Conservation (phyloP, 768 basidiomycete genomes). For the Naganishia kalamii region DNA sequence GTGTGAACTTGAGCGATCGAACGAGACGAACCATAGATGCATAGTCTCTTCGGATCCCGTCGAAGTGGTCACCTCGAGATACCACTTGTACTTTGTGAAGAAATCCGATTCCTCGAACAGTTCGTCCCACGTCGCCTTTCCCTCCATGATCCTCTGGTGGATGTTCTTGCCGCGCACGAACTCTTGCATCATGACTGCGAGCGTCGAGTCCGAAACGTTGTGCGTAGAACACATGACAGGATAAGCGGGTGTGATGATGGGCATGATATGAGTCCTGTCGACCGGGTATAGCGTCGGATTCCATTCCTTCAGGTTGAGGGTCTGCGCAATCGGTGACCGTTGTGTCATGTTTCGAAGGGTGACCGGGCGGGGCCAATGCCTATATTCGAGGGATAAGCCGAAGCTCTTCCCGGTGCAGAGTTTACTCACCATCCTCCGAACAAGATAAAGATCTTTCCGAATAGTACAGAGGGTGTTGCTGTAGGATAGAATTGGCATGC, state of each 20-base stretch:
- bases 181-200: constrained; percentile 91
- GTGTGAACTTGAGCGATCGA: not conserved
- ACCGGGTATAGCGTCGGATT: constrained; percentile 93
- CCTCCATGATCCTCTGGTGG: constrained; percentile 66
- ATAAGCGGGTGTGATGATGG: constrained; percentile 97
- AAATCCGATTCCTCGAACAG: constrained; percentile 94
- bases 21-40: constrained; percentile 71
- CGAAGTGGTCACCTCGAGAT: constrained; percentile 89
- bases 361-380: constrained; percentile 99
- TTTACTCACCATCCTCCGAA: constrained; percentile 83
- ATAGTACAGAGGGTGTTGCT: constrained; percentile 86
- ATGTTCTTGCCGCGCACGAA: constrained; percentile 88
- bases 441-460: constrained; percentile 96
- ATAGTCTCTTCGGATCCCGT: constrained; percentile 76
- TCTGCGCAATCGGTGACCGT: constrained; percentile 17
- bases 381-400: constrained; percentile 40
- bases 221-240: constrained; percentile 99
- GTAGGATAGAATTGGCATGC: constrained; percentile 98
- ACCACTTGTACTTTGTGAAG: constrained; percentile 93
- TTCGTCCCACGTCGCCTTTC: constrained; percentile 63
- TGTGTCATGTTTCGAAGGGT: constrained; percentile 93
- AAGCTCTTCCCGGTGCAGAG: not conserved
- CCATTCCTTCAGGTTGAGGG: constrained; percentile 59
- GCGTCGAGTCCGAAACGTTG: constrained; percentile 91
- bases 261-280: constrained; percentile 86